Evolutionary conservation across 345 rosid species (phyloP).

Genomic region (Euphorbia peplus): DNA sequence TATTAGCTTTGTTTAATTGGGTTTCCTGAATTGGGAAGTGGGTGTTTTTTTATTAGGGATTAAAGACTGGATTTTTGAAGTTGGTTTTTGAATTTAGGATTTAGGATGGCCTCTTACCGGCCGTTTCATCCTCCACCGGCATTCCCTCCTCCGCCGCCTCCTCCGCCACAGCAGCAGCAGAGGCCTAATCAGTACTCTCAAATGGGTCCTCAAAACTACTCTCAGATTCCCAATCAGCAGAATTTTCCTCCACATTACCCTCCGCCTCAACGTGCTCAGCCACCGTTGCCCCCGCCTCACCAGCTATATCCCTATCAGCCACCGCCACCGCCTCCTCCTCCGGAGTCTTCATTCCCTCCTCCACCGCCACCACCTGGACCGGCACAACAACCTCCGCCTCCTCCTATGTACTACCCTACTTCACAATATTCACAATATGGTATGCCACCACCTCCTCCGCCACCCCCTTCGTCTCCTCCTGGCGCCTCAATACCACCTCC

Average conservation of each 20-base stretch:
- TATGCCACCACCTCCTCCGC: slow-evolving; percentile 38
- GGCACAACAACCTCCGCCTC: slow-evolving; percentile 34
- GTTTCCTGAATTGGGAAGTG: not conserved
- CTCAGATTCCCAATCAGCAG: slow-evolving; percentile 20
- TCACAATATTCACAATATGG: slow-evolving; percentile 56
- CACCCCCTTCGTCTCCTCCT: slow-evolving; percentile 56
- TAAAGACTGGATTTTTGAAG: not conserved
- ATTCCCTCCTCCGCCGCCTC: slow-evolving; percentile 26
- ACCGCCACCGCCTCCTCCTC: slow-evolving; percentile 62
- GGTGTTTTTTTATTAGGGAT: not conserved
- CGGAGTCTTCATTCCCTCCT: slow-evolving; percentile 52
- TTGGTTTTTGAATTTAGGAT: not conserved
- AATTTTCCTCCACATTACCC: slow-evolving; percentile 31
- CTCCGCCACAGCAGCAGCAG: slow-evolving; percentile 20
- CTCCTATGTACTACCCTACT: slow-evolving; percentile 43
- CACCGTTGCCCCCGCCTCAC: slow-evolving; percentile 57
- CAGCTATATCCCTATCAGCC: slow-evolving; percentile 67
- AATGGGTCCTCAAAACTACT: slow-evolving; percentile 27
- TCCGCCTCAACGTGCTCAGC: slow-evolving; percentile 27
- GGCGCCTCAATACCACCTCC: slow-evolving; percentile 62
- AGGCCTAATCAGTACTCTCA: slow-evolving; percentile 31
- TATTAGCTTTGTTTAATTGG: slow-evolving; percentile 1
- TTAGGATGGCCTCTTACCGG: slow-evolving; percentile 31
- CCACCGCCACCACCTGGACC: slow-evolving; percentile 43
- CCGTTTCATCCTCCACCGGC: slow-evolving; percentile 24